These are phyloP conservation scores for Novymonas esmeraldas DNA, from an alignment of 208 protist genomes.

Conservation along the genomic window DNA sequence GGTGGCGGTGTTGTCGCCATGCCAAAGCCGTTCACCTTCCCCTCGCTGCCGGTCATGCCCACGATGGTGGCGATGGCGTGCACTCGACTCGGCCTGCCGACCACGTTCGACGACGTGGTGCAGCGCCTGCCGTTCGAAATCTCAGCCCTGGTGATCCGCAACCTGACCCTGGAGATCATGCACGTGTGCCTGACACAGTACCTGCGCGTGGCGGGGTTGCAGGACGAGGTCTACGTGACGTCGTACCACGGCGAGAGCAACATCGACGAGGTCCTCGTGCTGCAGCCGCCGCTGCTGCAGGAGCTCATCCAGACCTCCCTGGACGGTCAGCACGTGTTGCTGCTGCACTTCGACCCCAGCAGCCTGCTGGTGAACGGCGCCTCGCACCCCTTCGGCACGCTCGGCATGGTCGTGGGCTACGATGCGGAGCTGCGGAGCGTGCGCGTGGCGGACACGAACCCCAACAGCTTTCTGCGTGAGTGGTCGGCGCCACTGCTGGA, in stretches of 20 bases:
- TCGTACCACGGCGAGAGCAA: constrained; percentile 65
- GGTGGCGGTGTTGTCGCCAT: constrained; percentile 12
- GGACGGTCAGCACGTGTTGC: constrained; percentile 38
- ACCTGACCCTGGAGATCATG: constrained; percentile 78
- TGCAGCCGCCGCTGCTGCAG: constrained; percentile 54
- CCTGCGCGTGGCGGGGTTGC: constrained; percentile 41
- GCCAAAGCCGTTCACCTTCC: constrained; percentile 57
- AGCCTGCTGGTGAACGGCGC: constrained; percentile 70
- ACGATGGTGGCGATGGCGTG: constrained; percentile 85
- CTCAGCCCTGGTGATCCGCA: constrained; percentile 73
- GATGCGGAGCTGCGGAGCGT: constrained; percentile 54
- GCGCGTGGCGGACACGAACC: constrained; percentile 69
- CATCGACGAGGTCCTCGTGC: constrained; percentile 27
- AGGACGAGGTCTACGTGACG: constrained; percentile 43
- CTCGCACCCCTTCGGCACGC: constrained; percentile 69
- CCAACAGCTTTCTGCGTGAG: constrained; percentile 77
- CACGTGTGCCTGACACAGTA: constrained; percentile 73
- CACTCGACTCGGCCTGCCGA: constrained; percentile 51
- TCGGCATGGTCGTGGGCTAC: constrained; percentile 71
- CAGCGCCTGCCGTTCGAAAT: constrained; percentile 76
- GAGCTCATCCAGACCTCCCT: constrained; percentile 45
- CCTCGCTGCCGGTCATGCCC: constrained; percentile 67
- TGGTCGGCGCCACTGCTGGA: constrained; percentile 67
- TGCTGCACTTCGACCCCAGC: constrained; percentile 64
- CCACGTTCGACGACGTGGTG: constrained; percentile 83